Percentiles rank a stretch among this genome's conserved stretches.
Conservation (phyloP, 192 early-diverging fungal genomes). For the Dissophora ornata region DNA sequence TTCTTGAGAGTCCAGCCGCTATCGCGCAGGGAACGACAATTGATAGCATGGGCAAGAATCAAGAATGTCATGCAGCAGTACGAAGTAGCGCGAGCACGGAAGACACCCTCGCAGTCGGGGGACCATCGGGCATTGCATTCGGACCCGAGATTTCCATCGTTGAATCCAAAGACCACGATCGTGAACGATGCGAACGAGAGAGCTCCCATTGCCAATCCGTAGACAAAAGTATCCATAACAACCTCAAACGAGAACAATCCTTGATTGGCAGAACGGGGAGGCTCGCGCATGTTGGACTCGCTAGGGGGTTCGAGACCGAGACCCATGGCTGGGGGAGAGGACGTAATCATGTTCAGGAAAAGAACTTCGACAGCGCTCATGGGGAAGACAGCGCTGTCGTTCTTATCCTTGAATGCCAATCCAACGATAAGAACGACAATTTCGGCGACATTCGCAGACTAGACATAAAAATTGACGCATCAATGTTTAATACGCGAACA, state of each 20-base stretch:
- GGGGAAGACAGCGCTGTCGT: conserved; percentile 74
- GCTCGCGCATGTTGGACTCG: conserved; percentile 75
- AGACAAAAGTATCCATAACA: conserved; percentile 74
- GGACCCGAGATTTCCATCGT: conserved; percentile 66
- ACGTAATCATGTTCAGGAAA: conserved; percentile 84
- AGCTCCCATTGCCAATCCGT: conserved; percentile 72
- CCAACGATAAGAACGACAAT: conserved; percentile 77
- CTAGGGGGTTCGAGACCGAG: conserved; percentile 77
- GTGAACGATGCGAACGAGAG: conserved; percentile 73
- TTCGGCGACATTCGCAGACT: conserved; percentile 78
- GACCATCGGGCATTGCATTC: conserved; percentile 65
- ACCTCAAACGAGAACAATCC: conserved; percentile 76
- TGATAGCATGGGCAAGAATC: conserved; percentile 80
- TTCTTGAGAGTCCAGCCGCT: conserved; percentile 63
- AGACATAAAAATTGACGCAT: no score
- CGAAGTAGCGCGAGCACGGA: conserved; percentile 75
- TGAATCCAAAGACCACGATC: conserved; percentile 71
- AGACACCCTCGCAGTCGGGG: conserved; percentile 66
- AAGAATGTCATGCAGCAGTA: conserved; percentile 79
- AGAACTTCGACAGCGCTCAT: conserved; percentile 84
- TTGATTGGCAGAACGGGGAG: conserved; percentile 70
- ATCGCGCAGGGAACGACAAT: conserved; percentile 75
- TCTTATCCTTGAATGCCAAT: conserved; percentile 73
- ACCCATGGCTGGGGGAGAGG: conserved; percentile 83
- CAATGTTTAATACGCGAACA: no score